A percentile compares a stretch with the other conserved stretches of the same genome.
These are phyloP conservation scores for Blastobotrys indianensis DNA, from an alignment of 1,139 yeast genomes.

Conservation along the genomic window DNA sequence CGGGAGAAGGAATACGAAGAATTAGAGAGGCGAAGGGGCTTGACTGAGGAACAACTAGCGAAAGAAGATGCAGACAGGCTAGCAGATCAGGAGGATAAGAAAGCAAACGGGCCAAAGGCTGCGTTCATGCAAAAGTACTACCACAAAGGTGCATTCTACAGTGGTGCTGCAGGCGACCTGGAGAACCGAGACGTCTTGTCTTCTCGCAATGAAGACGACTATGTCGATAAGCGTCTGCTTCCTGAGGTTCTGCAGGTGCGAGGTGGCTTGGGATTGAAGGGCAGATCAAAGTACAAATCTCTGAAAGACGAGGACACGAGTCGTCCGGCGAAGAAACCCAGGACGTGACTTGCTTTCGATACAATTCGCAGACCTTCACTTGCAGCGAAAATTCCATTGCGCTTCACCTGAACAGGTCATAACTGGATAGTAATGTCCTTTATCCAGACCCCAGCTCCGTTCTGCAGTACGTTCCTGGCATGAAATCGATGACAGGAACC, in stretches of 20 bases:
- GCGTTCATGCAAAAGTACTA: slow-evolving; percentile 29
- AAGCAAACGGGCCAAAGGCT: slow-evolving; percentile 10
- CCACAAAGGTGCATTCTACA: slow-evolving; percentile 36
- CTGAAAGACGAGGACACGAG: slow-evolving; percentile 30
- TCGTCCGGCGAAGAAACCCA: slow-evolving; percentile 3
- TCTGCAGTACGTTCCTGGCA: too few species aligned
- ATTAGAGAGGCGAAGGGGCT: slow-evolving; percentile 29
- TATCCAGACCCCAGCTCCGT: too few species aligned
- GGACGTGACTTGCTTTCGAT: neutral
- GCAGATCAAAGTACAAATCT: slow-evolving; percentile 24
- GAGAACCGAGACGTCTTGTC: slow-evolving; percentile 27
- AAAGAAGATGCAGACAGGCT: slow-evolving; percentile 17
- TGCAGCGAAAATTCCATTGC: too few species aligned
- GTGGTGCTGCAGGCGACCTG: slow-evolving; percentile 28
- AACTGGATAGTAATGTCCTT: too few species aligned
- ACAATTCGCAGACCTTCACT: too few species aligned
- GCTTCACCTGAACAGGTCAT: too few species aligned
- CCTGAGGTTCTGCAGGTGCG: slow-evolving; percentile 32
- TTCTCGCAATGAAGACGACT: slow-evolving; percentile 28
- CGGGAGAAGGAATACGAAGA: slow-evolving; percentile 41
- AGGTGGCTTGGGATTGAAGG: slow-evolving; percentile 27
- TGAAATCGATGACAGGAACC: too few species aligned
- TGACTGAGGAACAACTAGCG: slow-evolving; percentile 32
- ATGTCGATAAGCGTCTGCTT: slow-evolving; percentile 27
- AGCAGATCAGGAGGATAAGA: slow-evolving; percentile 15